Conservation (phyloP, 2,329 filamentous ascomycete species). For the Exophiala xenobiotica region DNA sequence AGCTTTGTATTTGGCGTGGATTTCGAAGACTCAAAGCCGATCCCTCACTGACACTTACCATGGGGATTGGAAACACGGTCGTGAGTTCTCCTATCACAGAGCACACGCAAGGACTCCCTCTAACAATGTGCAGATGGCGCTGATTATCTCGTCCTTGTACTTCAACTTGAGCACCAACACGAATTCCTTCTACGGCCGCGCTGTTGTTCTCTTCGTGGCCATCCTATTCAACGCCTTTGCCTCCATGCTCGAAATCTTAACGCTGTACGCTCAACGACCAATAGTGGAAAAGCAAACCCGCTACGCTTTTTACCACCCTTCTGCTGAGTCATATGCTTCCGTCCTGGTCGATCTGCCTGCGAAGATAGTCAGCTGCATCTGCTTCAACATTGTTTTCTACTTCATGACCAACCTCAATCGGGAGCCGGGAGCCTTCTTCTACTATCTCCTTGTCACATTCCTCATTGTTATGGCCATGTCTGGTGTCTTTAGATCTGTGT, state of each 20-base stretch:
- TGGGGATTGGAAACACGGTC: constrained; percentile 66
- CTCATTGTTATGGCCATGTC: constrained; percentile 55
- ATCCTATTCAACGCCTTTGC: constrained; percentile 75
- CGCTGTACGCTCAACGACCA: constrained; percentile 81
- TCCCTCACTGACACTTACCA: constrained; percentile 68
- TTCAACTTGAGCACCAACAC: constrained; percentile 69
- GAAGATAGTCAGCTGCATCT: constrained; percentile 68
- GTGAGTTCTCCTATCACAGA: constrained; percentile 44
- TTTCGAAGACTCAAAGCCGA: constrained; percentile 76
- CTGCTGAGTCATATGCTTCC: constrained; percentile 77
- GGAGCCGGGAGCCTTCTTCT: constrained; percentile 75
- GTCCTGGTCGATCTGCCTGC: constrained; percentile 84
- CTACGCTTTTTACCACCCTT: constrained; percentile 74
- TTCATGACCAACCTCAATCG: constrained; percentile 81
- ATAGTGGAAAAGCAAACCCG: constrained; percentile 88
- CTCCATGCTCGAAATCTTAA: constrained; percentile 39
- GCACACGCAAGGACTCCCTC: no score
- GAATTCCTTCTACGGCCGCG: constrained; percentile 73
- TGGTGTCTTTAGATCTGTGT: constrained; percentile 59
- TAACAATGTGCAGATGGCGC: constrained; percentile 36
- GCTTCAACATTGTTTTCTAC: constrained; percentile 78
- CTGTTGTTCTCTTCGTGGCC: constrained; percentile 81
- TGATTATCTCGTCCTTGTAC: constrained; percentile 79
- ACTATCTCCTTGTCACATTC: constrained; percentile 71
- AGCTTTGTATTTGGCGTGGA: constrained; percentile 77